A percentile compares a stretch with the other conserved stretches of the same genome.
These are phyloP conservation scores for Cordyceps javanica DNA, from an alignment of 2,329 filamentous ascomycete species.

Conservation along the genomic window DNA sequence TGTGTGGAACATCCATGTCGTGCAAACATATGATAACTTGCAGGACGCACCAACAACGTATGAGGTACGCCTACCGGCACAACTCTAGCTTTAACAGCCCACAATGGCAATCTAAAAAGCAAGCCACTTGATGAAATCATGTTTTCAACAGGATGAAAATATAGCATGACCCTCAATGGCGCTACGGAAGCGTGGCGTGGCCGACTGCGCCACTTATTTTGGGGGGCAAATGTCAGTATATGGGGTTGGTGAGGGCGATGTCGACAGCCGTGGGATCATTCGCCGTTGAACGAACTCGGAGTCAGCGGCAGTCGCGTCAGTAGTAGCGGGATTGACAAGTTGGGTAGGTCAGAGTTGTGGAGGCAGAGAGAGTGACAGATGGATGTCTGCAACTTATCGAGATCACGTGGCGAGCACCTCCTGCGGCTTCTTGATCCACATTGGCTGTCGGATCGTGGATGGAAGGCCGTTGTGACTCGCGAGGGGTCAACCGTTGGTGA, in stretches of 20 bases:
- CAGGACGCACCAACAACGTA: background rate
- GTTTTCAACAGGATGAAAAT: background rate
- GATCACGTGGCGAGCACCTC: background rate
- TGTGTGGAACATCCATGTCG: background rate
- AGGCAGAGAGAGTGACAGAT: no score
- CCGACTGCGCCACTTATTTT: background rate
- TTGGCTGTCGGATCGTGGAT: background rate
- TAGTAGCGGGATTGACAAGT: no score
- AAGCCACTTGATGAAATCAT: background rate
- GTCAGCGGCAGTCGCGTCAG: no score
- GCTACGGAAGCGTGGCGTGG: background rate
- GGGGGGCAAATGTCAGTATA: background rate
- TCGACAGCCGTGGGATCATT: background rate
- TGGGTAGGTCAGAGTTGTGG: no score
- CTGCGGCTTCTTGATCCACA: conserved; percentile 6
- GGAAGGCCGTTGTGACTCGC: background rate
- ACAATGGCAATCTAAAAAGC: background rate
- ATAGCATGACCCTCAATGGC: background rate
- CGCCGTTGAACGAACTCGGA: background rate
- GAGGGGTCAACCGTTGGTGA: background rate
- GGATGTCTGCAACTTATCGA: background rate
- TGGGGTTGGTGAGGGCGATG: background rate
- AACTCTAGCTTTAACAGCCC: background rate
- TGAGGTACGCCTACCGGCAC: background rate
- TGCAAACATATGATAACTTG: background rate